Base-by-base conservation (phyloP, 2,329 filamentous ascomycete genomes). In the Alternaria novae-zelandiae region DNA sequence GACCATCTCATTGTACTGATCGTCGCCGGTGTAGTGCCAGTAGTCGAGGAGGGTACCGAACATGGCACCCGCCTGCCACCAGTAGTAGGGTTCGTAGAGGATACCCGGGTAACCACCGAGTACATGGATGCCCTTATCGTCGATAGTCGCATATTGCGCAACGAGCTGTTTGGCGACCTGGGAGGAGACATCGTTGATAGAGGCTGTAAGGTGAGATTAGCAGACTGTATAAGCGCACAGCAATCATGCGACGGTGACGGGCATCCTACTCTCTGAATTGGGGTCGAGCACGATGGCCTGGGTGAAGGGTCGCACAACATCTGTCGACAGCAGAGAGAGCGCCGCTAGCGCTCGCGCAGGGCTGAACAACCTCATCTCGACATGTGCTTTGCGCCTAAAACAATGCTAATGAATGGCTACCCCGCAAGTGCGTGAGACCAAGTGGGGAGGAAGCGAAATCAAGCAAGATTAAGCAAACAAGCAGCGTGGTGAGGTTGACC, bases 21-120 rank as follows among this genome's bases (percentile, higher is more conserved):
- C 81, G 74, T 95, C 91, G 20, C 89, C 89, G 0, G 92, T 95
- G 76, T 93, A 92, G 75, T 90, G 91, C 91, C 92, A 96, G 78
- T 96, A 96, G 73, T 96, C 91, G 57, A 96, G 84, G 66, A 96
- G 82, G 3, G 90, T 84, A 62, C 86, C 86, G 72, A 87, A 87
- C 83, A 94, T 88, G 60, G 91, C 91, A 56, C 91, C 91, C 11
- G 85, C 90, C 80, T 91, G 90, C 92, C 89, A 94, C 85, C 85
- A 87, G 75, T 85, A 86, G 69, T 86, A 86, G 17, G 86, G 86
- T 70, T 23, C 84, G 81, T 55, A 88, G 65, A 74, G 20, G 17
- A 77, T 62, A 54, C 72, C 70, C 10, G 70, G 83, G 43, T 85
- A 85, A 2, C 85, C 83, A 20, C 82, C 80, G 17, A 71, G 63